phyloP scores from a whole-genome alignment of 306 rosid genomes.

The Quillaja saponaria region DNA sequence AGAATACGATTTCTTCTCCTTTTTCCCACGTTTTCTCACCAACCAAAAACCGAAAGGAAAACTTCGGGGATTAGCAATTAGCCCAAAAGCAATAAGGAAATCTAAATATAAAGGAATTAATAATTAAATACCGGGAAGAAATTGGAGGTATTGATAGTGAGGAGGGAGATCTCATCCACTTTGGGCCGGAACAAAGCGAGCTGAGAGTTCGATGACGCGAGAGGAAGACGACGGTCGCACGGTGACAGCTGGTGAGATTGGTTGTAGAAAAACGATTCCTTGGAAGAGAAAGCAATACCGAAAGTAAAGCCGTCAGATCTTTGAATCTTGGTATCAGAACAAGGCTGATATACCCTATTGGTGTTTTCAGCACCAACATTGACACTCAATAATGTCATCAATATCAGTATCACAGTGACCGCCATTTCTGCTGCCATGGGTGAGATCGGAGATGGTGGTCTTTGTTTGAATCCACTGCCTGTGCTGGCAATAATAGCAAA shows the following conservation, averaged over 20 bases:
- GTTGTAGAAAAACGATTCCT: slow-evolving; percentile 46
- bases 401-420: slow-evolving; percentile 26
- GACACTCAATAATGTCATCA: slow-evolving; percentile 7
- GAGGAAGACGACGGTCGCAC: slow-evolving; percentile 64
- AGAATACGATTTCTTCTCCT: neutral
- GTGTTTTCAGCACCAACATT: slow-evolving; percentile 39
- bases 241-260: slow-evolving; percentile 71
- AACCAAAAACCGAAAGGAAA: neutral
- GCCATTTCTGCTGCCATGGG: slow-evolving; percentile 31
- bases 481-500: too few relatives aligned
- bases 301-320: slow-evolving; percentile 72
- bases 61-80: too few relatives aligned
- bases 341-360: slow-evolving; percentile 57
- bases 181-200: slow-evolving; percentile 65
- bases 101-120: neutral
- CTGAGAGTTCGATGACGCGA: slow-evolving; percentile 51
- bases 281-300: slow-evolving; percentile 63
- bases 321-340: slow-evolving; percentile 65
- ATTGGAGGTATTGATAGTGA: slow-evolving; percentile 53
- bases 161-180: slow-evolving; percentile 78
- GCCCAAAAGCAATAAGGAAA: neutral
- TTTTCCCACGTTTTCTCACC: neutral
- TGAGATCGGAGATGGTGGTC: neutral
- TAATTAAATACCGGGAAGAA: slow-evolving; percentile 52
- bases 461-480: slow-evolving; percentile 28